Base-by-base conservation (phyloP, 331 rosid species). In the Malus hybrid region DNA sequence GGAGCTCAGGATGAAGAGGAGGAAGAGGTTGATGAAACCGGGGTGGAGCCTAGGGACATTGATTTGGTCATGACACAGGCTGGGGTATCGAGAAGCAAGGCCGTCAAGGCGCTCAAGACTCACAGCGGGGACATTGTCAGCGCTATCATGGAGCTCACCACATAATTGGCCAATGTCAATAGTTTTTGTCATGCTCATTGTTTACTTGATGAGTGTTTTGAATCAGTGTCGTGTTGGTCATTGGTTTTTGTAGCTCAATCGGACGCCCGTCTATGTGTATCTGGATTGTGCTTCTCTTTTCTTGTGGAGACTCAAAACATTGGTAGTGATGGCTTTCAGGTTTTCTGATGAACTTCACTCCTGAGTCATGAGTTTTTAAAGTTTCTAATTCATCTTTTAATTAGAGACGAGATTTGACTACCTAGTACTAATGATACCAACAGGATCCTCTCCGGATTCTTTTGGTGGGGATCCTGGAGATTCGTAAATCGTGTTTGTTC, bases 61-160 rank as follows among this genome's bases (percentile, higher is more conserved):
- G 97, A 90, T 78, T 83, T 92, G 86, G 96, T 92, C 73, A 88
- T 92, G 97, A 92, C 97, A 55, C 97, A 92, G 76, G 96, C 97
- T 16, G 91, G 97, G 57, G 97, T 92, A 63, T 81, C 97, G 42
- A 88, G 84, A 83, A 77, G 82, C 92, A 92, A 92, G 89, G 97
- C 97, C n/a, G 96, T 92, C 57, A 92, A 88, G 86, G 97, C 97
- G 76, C 97, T 92, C 80, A 87, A 90, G 92, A 72, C 96, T 77
- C 86, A 80, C 83, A 14, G 64, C 4, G 97, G 97, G 46, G 97
- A 92, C 88, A 92, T 92, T 83, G 97, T 92, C 55, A 88, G 92
- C 44, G 97, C 97, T 76, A 90, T 92, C 72, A 92, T 90, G 97
- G 97, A 92, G 87, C 96, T 92, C 71, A 92, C 97, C 44, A 92